A percentile compares a stretch with the other conserved stretches of the same genome.
Conservation (phyloP, 169 alveolate species). For the Perkinsus olseni region DNA sequence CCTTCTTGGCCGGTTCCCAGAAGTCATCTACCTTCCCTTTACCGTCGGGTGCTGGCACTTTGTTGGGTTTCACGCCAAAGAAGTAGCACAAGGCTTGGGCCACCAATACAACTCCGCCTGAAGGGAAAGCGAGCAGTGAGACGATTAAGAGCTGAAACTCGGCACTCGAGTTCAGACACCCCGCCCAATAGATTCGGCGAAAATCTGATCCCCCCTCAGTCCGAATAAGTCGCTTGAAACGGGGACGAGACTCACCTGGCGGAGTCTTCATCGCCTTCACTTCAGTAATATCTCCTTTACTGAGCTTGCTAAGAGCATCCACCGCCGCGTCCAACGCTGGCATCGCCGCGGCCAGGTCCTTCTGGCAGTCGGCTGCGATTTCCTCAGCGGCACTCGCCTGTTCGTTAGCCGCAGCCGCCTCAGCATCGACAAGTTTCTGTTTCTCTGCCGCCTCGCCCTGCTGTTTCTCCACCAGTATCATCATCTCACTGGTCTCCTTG, state of each 20-base stretch:
- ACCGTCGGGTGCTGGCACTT: slow-evolving; percentile 56
- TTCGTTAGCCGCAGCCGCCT: slow-evolving; percentile 71
- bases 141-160: neutral
- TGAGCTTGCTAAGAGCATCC: slow-evolving; percentile 77
- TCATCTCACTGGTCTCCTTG: slow-evolving; percentile 75
- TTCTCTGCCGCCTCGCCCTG: slow-evolving; percentile 75
- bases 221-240: too few relatives aligned
- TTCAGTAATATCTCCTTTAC: slow-evolving; percentile 82
- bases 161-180: neutral
- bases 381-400: slow-evolving; percentile 72
- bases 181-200: too few relatives aligned
- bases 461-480: slow-evolving; percentile 70
- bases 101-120: slow-evolving; percentile 61
- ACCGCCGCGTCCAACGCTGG: slow-evolving; percentile 79
- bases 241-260: slow-evolving; percentile 1
- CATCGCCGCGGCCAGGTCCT: slow-evolving; percentile 79
- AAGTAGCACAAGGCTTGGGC: slow-evolving; percentile 68
- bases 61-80: slow-evolving; percentile 56
- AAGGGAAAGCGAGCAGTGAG: neutral
- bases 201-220: too few relatives aligned
- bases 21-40: slow-evolving; percentile 56
- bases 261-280: slow-evolving; percentile 77
- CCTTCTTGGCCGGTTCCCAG: slow-evolving; percentile 74
- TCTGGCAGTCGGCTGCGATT: slow-evolving; percentile 69
- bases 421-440: slow-evolving; percentile 72